Conservation (phyloP, 1,139 yeast genomes). For the Pichia sp. region DNA sequence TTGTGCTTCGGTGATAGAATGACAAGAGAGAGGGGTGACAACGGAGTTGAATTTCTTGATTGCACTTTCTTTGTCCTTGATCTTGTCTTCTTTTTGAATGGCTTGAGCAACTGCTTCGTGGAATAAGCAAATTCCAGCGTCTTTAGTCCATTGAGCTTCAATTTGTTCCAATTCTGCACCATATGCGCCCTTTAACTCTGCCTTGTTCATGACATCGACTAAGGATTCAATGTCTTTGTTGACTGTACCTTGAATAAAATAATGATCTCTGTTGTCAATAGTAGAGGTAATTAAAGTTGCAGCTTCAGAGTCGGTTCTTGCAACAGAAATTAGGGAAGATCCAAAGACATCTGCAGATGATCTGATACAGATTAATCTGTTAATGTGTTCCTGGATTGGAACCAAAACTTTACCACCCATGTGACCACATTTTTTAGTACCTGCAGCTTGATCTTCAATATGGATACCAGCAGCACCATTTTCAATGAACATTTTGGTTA, state of each 20-base stretch:
- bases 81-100: slow-evolving; percentile 48
- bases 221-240: slow-evolving; percentile 69
- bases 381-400: slow-evolving; percentile 95
- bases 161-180: slow-evolving; percentile 65
- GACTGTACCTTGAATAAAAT: slow-evolving; percentile 84
- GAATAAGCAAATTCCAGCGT: slow-evolving; percentile 83
- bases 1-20: slow-evolving; percentile 77
- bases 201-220: slow-evolving; percentile 71
- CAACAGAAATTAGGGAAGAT: slow-evolving; percentile 76
- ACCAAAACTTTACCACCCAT: slow-evolving; percentile 98
- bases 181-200: slow-evolving; percentile 64
- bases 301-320: slow-evolving; percentile 96
- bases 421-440: slow-evolving; percentile 96
- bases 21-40: slow-evolving; percentile 67
- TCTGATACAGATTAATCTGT: slow-evolving; percentile 88
- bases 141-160: slow-evolving; percentile 76
- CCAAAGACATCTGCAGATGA: slow-evolving; percentile 94
- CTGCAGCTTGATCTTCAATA: slow-evolving; percentile 98
- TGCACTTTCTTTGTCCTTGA: slow-evolving; percentile 56
- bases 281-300: slow-evolving; percentile 92
- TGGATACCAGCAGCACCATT: slow-evolving; percentile 99
- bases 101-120: slow-evolving; percentile 88
- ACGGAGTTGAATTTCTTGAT: slow-evolving; percentile 58
- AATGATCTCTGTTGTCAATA: slow-evolving; percentile 91
- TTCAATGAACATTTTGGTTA: slow-evolving; percentile 93